phyloP scores from a whole-genome alignment of 176 grass and related monocot species.

The Hordeum marinum region DNA sequence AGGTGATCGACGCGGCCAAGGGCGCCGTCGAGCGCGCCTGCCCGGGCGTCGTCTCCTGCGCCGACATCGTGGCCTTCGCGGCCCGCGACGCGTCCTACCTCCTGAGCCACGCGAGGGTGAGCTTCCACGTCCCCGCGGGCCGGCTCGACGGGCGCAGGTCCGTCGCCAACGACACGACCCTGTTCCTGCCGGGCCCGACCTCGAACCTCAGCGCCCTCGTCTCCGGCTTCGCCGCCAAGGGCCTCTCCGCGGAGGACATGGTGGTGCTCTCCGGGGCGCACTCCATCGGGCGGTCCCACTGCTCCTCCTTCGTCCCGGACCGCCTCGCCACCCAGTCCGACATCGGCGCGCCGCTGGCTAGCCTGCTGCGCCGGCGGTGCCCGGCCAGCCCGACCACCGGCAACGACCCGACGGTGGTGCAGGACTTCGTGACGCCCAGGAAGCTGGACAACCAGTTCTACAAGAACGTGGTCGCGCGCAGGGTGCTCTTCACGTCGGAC shows the following conservation, averaged over 20 bases:
- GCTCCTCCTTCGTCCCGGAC: slow-evolving; percentile 13
- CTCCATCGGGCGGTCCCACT: slow-evolving; percentile 32
- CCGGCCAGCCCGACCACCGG: not conserved
- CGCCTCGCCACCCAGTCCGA: not conserved
- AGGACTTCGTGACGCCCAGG: slow-evolving; percentile 21
- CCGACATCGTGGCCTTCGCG: slow-evolving; percentile 59
- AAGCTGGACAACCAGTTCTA: slow-evolving; percentile 39
- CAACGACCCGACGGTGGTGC: slow-evolving; percentile 30
- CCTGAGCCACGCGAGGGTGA: not conserved
- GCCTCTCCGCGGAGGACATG: slow-evolving; percentile 12
- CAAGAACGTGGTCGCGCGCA: slow-evolving; percentile 9
- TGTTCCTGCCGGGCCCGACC: not conserved
- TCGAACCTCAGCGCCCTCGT: not conserved
- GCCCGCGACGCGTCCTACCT: slow-evolving; percentile 33
- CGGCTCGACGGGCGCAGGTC: slow-evolving; percentile 29
- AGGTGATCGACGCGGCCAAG: slow-evolving; percentile 45
- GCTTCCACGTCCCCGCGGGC: slow-evolving; percentile 15
- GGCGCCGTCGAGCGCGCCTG: slow-evolving; percentile 16
- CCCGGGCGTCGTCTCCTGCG: slow-evolving; percentile 41
- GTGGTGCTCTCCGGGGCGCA: slow-evolving; percentile 40
- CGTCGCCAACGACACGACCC: not conserved
- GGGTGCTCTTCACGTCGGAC: slow-evolving; percentile 39
- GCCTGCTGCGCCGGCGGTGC: not conserved
- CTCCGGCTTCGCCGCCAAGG: slow-evolving; percentile 21
- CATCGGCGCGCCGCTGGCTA: slow-evolving; percentile 7